Evolutionary conservation across 352 stramenopile genomes (phyloP).

Genomic region (Blastocystis sp.): DNA sequence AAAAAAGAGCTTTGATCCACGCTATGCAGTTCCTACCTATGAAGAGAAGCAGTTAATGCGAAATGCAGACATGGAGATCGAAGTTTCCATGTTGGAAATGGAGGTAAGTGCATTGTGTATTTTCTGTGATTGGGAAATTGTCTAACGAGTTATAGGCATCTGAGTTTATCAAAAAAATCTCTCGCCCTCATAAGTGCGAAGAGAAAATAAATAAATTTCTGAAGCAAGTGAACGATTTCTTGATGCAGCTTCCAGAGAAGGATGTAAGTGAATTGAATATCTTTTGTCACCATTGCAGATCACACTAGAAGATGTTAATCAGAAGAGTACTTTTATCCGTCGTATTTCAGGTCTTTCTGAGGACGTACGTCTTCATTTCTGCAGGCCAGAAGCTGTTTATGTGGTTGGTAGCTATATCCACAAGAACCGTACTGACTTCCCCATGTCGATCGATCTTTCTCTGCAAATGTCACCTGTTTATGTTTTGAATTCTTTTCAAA

Average conservation of each 20-base stretch:
- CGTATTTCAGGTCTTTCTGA: background rate
- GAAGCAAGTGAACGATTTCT: background rate
- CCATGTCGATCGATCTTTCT: conserved; percentile 9
- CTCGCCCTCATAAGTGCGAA: background rate
- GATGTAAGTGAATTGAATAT: conserved; percentile 4
- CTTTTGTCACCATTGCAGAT: background rate
- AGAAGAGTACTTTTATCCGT: background rate
- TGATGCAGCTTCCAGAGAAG: background rate
- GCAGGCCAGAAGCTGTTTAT: background rate
- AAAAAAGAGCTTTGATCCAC: conserved; percentile 28
- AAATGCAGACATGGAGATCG: conserved; percentile 39
- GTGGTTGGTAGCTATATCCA: conserved; percentile 14
- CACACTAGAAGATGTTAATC: background rate
- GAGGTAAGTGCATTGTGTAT: background rate
- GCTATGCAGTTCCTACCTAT: conserved; percentile 8
- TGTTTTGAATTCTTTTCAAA: background rate
- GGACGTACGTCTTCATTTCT: background rate
- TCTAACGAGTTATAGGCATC: background rate
- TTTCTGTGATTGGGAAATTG: background rate
- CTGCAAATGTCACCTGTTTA: background rate
- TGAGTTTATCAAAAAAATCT: background rate
- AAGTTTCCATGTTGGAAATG: conserved; percentile 33
- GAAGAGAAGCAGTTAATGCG: conserved; percentile 42
- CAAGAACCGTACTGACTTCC: background rate
- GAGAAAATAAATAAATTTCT: background rate